Percentiles rank a stretch among this genome's conserved stretches.
Conservation (phyloP, 306 rosid species). For the Castanea mollissima region DNA sequence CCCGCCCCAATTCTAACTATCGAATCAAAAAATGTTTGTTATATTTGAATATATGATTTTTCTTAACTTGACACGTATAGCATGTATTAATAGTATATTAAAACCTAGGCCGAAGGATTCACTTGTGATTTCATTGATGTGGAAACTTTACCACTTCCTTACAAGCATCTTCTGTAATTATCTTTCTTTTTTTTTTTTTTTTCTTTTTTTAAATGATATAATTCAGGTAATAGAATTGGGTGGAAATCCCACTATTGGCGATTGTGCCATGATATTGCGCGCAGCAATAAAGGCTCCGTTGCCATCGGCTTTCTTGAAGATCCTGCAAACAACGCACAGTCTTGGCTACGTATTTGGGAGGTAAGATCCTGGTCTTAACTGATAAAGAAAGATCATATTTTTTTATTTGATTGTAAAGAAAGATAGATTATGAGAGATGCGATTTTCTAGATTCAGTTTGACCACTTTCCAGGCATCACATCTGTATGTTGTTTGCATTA, state of each 20-base stretch:
- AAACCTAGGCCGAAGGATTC: background rate
- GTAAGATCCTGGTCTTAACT: slow-evolving; percentile 39
- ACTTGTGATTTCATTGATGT: background rate
- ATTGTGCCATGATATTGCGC: slow-evolving; percentile 87
- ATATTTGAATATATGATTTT: background rate
- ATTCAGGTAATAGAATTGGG: slow-evolving; percentile 83
- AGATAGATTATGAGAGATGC: background rate
- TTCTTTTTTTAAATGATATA: background rate
- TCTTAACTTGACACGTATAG: background rate
- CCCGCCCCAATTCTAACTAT: too few relatives aligned
- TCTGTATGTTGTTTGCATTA: background rate
- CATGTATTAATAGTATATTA: background rate
- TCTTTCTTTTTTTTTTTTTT: too few relatives aligned
- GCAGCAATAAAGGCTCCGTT: slow-evolving; percentile 84
- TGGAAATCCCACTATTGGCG: slow-evolving; percentile 85
- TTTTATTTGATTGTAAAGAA: background rate
- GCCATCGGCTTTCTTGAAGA: slow-evolving; percentile 84
- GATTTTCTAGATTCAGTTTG: slow-evolving; percentile 1
- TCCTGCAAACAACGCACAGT: slow-evolving; percentile 77
- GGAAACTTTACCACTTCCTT: background rate
- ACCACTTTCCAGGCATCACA: background rate
- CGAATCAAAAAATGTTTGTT: too few relatives aligned
- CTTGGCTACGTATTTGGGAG: slow-evolving; percentile 90
- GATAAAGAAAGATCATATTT: background rate
- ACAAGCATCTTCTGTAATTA: background rate